Conservation (phyloP, 495 filamentous ascomycete genomes). For the Hyaloscypha hepaticicola region DNA sequence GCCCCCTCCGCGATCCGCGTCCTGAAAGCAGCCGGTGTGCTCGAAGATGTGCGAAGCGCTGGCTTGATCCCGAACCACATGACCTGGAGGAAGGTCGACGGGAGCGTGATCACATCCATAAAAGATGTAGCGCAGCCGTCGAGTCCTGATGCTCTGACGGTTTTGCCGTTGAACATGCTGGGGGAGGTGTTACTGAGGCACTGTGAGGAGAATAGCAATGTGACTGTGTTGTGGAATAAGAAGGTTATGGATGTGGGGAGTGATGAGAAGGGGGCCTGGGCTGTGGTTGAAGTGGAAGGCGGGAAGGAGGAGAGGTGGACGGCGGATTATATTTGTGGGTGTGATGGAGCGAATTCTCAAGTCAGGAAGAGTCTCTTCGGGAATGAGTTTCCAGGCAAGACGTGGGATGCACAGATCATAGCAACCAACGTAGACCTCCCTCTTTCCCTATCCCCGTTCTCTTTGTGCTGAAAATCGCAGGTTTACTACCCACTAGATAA, state of each 20-base stretch:
- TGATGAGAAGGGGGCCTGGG: slow-evolving; percentile 42
- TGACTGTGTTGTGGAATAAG: slow-evolving; percentile 46
- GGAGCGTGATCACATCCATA: slow-evolving; percentile 39
- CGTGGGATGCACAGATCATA: slow-evolving; percentile 58
- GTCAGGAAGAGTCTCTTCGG: slow-evolving; percentile 56
- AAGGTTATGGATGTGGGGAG: slow-evolving; percentile 46
- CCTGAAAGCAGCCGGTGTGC: slow-evolving; percentile 52
- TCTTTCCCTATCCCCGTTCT: slow-evolving; percentile 4
- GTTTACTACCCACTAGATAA: slow-evolving; percentile 57
- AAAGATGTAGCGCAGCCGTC: slow-evolving; percentile 33
- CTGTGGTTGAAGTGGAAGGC: slow-evolving; percentile 45
- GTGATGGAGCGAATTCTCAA: slow-evolving; percentile 56
- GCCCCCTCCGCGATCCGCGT: slow-evolving; percentile 52
- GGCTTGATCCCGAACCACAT: slow-evolving; percentile 51
- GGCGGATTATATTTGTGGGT: slow-evolving; percentile 56
- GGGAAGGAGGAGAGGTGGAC: slow-evolving; percentile 31
- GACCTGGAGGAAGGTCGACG: slow-evolving; percentile 50
- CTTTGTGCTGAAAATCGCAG: slow-evolving; percentile 24
- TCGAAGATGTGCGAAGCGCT: slow-evolving; percentile 48
- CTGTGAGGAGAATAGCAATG: slow-evolving; percentile 45
- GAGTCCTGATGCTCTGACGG: slow-evolving; percentile 45
- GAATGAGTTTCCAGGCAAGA: slow-evolving; percentile 58
- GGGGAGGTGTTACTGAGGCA: slow-evolving; percentile 49
- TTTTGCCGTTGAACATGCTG: slow-evolving; percentile 47
- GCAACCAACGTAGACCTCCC: slow-evolving; percentile 55